Evolutionary conservation across 768 basidiomycete genomes (phyloP), one percentile per base, ranked within the genome.

Genomic region (Russula emetica): DNA sequence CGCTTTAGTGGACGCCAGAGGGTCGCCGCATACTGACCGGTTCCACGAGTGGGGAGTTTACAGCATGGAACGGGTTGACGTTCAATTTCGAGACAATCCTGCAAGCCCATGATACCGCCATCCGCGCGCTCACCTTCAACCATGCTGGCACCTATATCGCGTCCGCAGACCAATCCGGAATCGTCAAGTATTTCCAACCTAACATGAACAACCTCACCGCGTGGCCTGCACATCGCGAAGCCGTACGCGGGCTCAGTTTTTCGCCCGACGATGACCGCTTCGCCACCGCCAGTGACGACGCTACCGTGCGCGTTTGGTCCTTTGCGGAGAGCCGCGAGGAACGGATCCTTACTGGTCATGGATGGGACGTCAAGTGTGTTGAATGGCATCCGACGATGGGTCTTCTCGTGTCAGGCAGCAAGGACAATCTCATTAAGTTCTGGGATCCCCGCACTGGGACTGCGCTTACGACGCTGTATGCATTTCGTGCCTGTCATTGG

Each of bases 21-120:
- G 94, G 88, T 60, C 83, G 97, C 36, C 86, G 97, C 2, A 81
- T 98, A 24, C 77, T 98, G 53, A 98, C 97, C 3, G 97, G 97
- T 20, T 95, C 94, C 13, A 94, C 94, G 24, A 93, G 90, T 66
- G 97, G 97, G 52, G 97, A 98, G 76, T 98, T 99, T 76, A 98
- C 96, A 1, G 83, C 98, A 7, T 98, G 97, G 97, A 99, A 99
- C 69, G 96, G 96, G 30, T 81, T 96, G 26, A 98, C 97, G 0
- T 99, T 98, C 85, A 99, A 98, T 77, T 99, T 98, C 72, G 97
- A 99, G 75, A 97, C 96, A 0, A 98, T 99, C 69, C 83, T 98
- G n/a, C 96, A 98, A 76, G 96, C 95, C 1, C 97, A 99, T 75
- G 97, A 99, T 72, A 87, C 89, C 2, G 90, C 94, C 44, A 91